Conservation (phyloP, 2,329 filamentous ascomycete genomes). For the Lecanicillium sp. region DNA sequence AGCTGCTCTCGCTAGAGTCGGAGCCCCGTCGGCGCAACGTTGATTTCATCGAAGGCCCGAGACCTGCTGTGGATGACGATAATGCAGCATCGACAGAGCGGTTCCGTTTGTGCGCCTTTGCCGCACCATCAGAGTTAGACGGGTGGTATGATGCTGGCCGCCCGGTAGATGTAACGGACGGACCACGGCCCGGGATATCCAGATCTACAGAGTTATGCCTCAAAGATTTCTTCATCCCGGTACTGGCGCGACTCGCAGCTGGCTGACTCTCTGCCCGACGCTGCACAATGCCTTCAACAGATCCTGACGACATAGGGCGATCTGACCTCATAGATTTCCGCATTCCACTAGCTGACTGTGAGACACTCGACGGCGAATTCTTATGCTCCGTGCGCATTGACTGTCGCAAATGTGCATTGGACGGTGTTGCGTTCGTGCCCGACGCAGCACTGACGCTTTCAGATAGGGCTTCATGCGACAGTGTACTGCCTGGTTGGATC, state of each 20-base stretch:
- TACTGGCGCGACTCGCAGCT: neutral
- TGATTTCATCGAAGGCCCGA: conserved; percentile 19
- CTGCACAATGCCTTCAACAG: neutral
- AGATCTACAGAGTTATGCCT: conserved; percentile 5
- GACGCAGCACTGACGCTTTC: neutral
- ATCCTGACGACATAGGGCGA: neutral
- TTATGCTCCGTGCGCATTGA: conserved; percentile 5
- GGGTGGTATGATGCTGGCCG: conserved; percentile 24
- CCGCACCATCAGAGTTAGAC: conserved; percentile 8
- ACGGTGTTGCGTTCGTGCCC: neutral
- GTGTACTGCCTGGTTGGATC: conserved; percentile 26
- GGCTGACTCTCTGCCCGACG: neutral
- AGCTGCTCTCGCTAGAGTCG: conserved; percentile 73
- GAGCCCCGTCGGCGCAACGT: conserved; percentile 47
- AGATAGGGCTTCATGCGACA: conserved; percentile 12
- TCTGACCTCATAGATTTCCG: conserved; percentile 18
- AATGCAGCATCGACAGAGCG: conserved; percentile 16
- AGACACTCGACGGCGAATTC: neutral
- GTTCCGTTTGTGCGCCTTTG: conserved; percentile 15
- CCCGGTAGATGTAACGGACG: conserved; percentile 8
- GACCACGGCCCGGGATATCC: conserved; percentile 3
- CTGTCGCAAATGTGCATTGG: conserved; percentile 14
- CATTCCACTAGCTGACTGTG: conserved; percentile 17
- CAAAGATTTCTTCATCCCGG: conserved; percentile 6
- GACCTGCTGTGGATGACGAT: conserved; percentile 1